Evolutionary conservation across 257 asterid genomes (phyloP).

Genomic region (Ballota nigra): DNA sequence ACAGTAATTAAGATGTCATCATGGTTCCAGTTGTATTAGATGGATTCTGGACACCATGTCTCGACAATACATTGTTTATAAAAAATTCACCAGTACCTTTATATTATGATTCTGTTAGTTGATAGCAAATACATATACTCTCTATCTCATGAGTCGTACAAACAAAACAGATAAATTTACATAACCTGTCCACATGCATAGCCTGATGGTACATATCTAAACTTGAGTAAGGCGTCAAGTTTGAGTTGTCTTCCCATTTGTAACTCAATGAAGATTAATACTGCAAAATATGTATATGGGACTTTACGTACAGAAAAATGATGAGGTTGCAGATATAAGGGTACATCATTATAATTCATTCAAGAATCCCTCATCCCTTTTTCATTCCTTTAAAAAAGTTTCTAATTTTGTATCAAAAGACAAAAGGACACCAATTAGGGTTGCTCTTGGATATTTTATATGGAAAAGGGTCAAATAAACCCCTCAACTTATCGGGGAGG

Average conservation of each 20-base stretch:
- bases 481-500: too few relatives aligned
- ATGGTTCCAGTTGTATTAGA: not conserved
- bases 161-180: not conserved
- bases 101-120: too few relatives aligned
- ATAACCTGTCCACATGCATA: not conserved
- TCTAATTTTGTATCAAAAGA: not conserved
- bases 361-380: not conserved
- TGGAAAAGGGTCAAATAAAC: too few relatives aligned
- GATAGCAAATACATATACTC: not conserved
- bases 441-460: not conserved
- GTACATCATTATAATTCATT: not conserved
- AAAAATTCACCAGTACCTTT: too few relatives aligned
- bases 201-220: not conserved
- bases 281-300: not conserved
- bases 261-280: not conserved
- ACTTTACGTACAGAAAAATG: not conserved
- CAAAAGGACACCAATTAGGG: not conserved
- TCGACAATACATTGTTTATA: not conserved
- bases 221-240: not conserved
- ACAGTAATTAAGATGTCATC: not conserved
- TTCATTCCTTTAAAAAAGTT: not conserved
- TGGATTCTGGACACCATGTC: not conserved
- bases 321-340: constrained; percentile 1
- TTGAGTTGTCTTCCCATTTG: not conserved
- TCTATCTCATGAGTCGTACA: not conserved